Evolutionary conservation across 345 rosid species (phyloP).

Genomic region (Melaleuca quinquenervia): DNA sequence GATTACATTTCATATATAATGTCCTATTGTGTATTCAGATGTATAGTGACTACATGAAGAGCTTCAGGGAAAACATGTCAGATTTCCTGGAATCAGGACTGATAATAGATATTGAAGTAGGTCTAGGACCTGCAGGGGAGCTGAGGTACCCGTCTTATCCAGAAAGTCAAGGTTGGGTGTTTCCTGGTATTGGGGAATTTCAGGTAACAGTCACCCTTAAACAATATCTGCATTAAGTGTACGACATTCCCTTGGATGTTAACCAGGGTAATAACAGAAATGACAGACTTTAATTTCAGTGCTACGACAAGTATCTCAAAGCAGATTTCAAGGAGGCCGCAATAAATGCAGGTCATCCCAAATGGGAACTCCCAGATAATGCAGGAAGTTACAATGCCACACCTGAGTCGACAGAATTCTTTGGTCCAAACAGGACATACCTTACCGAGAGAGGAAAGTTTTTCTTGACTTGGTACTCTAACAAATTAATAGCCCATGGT

Average conservation of each 20-base stretch:
- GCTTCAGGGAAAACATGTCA: constrained; percentile 61
- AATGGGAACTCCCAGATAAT: constrained; percentile 69
- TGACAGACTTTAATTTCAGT: constrained; percentile 16
- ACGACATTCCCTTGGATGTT: background rate
- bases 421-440: constrained; percentile 50
- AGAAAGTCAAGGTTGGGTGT: constrained; percentile 62
- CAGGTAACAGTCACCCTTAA: constrained; percentile 24
- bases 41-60: constrained; percentile 71
- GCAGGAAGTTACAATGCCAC: constrained; percentile 61
- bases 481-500: constrained; percentile 59
- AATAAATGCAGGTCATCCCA: constrained; percentile 50
- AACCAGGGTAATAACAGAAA: background rate
- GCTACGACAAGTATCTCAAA: constrained; percentile 59
- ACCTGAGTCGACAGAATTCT: constrained; percentile 54
- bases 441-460: constrained; percentile 47
- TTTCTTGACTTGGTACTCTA: constrained; percentile 61
- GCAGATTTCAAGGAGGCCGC: constrained; percentile 62
- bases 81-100: constrained; percentile 50
- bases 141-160: constrained; percentile 84
- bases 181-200: constrained; percentile 83
- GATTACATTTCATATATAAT: background rate
- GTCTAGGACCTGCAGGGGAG: constrained; percentile 91
- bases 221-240: background rate
- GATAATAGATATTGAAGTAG: constrained; percentile 71
- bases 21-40: constrained; percentile 20